These are phyloP conservation scores for Septoria linicola DNA, from an alignment of 2,329 filamentous ascomycete genomes.

Conservation along the genomic window DNA sequence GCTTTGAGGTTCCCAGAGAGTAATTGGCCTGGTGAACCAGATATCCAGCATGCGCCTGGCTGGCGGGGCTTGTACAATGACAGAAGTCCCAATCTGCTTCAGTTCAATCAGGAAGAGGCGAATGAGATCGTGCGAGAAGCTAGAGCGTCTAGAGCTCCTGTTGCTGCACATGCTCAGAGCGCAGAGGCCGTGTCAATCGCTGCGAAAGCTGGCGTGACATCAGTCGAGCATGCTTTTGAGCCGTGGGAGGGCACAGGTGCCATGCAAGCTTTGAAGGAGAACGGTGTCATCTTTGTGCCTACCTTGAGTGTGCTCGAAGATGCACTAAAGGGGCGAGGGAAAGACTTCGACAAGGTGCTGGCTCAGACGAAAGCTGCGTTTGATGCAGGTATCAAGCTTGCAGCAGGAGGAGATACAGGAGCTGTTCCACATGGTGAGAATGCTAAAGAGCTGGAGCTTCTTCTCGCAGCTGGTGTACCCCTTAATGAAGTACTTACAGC, in stretches of 20 bases:
- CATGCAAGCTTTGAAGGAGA: slow-evolving; percentile 47
- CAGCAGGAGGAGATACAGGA: slow-evolving; percentile 56
- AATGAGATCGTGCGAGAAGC: slow-evolving; percentile 36
- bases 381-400: slow-evolving; percentile 51
- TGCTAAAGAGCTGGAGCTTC: slow-evolving; percentile 55
- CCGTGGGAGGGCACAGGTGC: slow-evolving; percentile 41
- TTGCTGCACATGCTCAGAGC: slow-evolving; percentile 34
- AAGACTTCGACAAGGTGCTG: slow-evolving; percentile 28
- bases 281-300: slow-evolving; percentile 53
- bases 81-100: slow-evolving; percentile 31
- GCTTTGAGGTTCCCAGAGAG: slow-evolving; percentile 31
- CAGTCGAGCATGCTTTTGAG: slow-evolving; percentile 36
- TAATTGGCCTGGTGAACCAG: slow-evolving; percentile 31
- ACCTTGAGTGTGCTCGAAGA: slow-evolving; percentile 51
- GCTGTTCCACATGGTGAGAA: slow-evolving; percentile 56
- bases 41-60: slow-evolving; percentile 28
- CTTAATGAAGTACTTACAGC: slow-evolving; percentile 52
- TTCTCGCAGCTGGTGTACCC: slow-evolving; percentile 53
- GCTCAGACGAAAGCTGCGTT: slow-evolving; percentile 47
- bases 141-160: slow-evolving; percentile 28
- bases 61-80: slow-evolving; percentile 19
- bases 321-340: not conserved
- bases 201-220: slow-evolving; percentile 36
- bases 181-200: slow-evolving; percentile 36
- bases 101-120: slow-evolving; percentile 34